Percentiles rank a stretch among this genome's conserved stretches.
These are phyloP conservation scores for Crithidia mellificae DNA, from an alignment of 208 protist genomes.

Conservation along the genomic window DNA sequence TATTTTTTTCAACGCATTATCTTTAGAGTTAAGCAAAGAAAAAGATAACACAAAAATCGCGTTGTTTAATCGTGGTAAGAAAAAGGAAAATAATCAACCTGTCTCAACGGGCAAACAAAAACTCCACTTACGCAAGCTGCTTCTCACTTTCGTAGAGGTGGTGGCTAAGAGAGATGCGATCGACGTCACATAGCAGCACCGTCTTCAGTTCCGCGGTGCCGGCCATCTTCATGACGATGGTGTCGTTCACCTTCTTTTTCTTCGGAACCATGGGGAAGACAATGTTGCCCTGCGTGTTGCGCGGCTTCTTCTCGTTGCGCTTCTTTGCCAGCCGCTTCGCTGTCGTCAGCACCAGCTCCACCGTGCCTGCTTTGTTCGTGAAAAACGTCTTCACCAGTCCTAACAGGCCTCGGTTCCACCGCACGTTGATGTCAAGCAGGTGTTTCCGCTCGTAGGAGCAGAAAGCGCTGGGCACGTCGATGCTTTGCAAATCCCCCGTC, in stretches of 20 bases:
- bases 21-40: not conserved
- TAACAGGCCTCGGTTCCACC: conserved; percentile 57
- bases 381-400: conserved; percentile 58
- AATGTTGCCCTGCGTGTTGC: conserved; percentile 57
- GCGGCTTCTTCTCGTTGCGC: conserved; percentile 58
- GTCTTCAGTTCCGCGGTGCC: conserved; percentile 41
- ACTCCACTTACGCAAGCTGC: conserved; percentile 22
- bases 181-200: conserved; percentile 57
- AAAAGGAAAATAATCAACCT: too few species aligned
- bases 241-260: conserved; percentile 53
- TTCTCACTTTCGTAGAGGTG: conserved; percentile 70
- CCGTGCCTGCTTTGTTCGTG: conserved; percentile 47
- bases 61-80: too few species aligned
- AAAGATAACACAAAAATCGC: too few species aligned
- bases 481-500: conserved; percentile 64
- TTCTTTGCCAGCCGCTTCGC: conserved; percentile 65
- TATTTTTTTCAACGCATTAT: not conserved
- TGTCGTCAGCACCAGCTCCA: conserved; percentile 63
- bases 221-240: conserved; percentile 61
- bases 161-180: conserved; percentile 59
- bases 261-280: conserved; percentile 50
- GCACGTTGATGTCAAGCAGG: conserved; percentile 64
- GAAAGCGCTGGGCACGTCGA: conserved; percentile 51
- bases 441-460: conserved; percentile 72
- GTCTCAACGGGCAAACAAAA: not conserved